Evolutionary conservation across 2,329 filamentous ascomycete genomes (phyloP), one percentile per base, ranked within the genome.

Genomic region (Neonectria sp.): DNA sequence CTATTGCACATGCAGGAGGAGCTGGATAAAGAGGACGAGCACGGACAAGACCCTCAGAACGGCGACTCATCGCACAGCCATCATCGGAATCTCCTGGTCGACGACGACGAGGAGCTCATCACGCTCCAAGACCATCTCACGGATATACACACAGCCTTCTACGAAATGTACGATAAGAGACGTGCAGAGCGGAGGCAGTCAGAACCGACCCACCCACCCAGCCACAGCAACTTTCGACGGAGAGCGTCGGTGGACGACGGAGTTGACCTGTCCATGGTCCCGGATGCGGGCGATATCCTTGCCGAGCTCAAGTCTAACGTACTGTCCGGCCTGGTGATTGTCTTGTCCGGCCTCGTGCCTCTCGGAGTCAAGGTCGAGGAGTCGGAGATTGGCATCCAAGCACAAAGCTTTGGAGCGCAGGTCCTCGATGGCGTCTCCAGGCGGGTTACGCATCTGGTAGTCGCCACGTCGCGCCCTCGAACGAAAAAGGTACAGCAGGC

Each of bases 401-500:
- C 95, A 3, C 91, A 91, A 77, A 93, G 89, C 75, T 98, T 98
- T 77, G 96, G 96, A 24, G 95, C 94, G 0, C 80, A 87, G 55
- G 82, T 92, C 24, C 80, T 86, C 33, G 85, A 85, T 21, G 86
- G 84, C 37, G 84, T 95, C 8, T 87, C 86, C 2, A 84, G 85
- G 35, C 88, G 88, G 61, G 87, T 93, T 15, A 95, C 93, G 0
- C 93, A 95, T 79, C 86, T 95, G 6, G 92, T 95, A 3, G 91
- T 93, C 9, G 91, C 89, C 58, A 90, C 89, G 21, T 86, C 89
- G 17, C 86, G 92, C 27, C 92, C 92, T 35, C 91, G 95, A 25
- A 98, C 96, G 0, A 92, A 94, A 60, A 99, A 99, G 82, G 94
- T 98, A 49, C 92, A 93, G 55, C 92, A 95, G 79, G 96, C 96